These are phyloP conservation scores for Exserohilum rostratum DNA, from an alignment of 2,329 filamentous ascomycete species.

Conservation along the genomic window DNA sequence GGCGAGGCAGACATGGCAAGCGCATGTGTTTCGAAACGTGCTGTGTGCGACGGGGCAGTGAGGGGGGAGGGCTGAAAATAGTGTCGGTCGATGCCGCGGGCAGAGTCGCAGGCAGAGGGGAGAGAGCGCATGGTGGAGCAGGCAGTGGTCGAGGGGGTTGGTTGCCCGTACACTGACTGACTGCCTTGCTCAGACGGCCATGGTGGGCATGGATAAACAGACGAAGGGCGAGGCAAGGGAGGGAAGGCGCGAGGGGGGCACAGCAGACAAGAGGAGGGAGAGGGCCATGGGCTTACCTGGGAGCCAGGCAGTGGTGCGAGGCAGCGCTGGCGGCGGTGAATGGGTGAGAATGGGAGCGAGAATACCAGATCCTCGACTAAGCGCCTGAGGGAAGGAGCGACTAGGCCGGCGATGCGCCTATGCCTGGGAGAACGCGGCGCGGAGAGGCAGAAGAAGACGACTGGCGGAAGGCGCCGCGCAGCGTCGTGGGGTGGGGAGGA, in stretches of 20 bases:
- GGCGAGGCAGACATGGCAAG: conserved; percentile 34
- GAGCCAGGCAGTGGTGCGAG: conserved; percentile 15
- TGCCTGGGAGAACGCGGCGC: conserved; percentile 30
- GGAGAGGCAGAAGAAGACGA: conserved; percentile 25
- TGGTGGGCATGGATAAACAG: conserved; percentile 5
- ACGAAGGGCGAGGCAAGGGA: not conserved
- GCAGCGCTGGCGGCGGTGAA: conserved; percentile 20
- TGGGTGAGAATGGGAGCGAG: conserved; percentile 45
- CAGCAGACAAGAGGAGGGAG: conserved; percentile 8
- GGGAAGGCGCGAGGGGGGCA: not conserved
- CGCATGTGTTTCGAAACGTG: conserved; percentile 13
- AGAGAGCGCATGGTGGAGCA: conserved; percentile 15
- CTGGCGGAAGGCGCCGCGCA: conserved; percentile 9
- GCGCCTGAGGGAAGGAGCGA: conserved; percentile 49
- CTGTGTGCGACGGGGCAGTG: conserved; percentile 10
- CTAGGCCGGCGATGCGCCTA: conserved; percentile 44
- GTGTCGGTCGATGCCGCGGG: conserved; percentile 1
- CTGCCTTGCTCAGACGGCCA: conserved; percentile 11
- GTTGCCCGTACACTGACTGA: conserved; percentile 13
- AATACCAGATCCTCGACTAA: conserved; percentile 53
- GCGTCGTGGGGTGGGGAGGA: no score
- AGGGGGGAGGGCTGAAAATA: conserved; percentile 6
- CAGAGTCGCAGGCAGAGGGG: conserved; percentile 11
- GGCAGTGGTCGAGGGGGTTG: conserved; percentile 14
- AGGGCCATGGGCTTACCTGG: conserved; percentile 40